These are phyloP conservation scores for Suillus brevipes DNA, from an alignment of 768 basidiomycete species.

Conservation along the genomic window DNA sequence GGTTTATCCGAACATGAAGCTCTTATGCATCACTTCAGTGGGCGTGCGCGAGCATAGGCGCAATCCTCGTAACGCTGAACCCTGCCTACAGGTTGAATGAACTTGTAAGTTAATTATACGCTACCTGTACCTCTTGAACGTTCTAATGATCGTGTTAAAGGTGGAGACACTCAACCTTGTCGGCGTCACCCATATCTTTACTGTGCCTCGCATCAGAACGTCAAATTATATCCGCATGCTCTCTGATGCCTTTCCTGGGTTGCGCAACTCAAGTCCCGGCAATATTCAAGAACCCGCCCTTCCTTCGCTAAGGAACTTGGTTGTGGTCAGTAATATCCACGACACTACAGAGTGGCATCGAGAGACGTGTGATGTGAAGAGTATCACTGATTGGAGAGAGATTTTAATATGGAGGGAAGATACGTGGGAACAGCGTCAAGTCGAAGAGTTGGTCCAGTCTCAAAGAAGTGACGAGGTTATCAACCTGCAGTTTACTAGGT, in stretches of 20 bases:
- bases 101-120: constrained; percentile 47
- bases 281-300: constrained; percentile 57
- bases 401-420: constrained; percentile 68
- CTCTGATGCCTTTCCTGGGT: constrained; percentile 54
- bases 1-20: constrained; percentile 35
- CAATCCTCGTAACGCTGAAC: constrained; percentile 79
- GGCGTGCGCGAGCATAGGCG: constrained; percentile 86
- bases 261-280: constrained; percentile 50
- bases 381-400: constrained; percentile 71
- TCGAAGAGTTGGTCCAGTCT: constrained; percentile 42
- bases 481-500: constrained; percentile 88
- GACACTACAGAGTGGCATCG: constrained; percentile 40
- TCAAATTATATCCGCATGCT: constrained; percentile 67
- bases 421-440: constrained; percentile 39
- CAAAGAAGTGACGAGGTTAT: constrained; percentile 68
- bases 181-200: constrained; percentile 66
- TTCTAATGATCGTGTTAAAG: constrained; percentile 34
- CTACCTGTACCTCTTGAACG: not conserved
- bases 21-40: constrained; percentile 81
- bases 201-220: constrained; percentile 67
- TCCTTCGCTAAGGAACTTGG: constrained; percentile 60
- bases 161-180: constrained; percentile 61
- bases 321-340: constrained; percentile 65
- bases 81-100: constrained; percentile 76
- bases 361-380: constrained; percentile 42